Conservation (phyloP, 345 rosid species). For the Boechera retrofracta region DNA sequence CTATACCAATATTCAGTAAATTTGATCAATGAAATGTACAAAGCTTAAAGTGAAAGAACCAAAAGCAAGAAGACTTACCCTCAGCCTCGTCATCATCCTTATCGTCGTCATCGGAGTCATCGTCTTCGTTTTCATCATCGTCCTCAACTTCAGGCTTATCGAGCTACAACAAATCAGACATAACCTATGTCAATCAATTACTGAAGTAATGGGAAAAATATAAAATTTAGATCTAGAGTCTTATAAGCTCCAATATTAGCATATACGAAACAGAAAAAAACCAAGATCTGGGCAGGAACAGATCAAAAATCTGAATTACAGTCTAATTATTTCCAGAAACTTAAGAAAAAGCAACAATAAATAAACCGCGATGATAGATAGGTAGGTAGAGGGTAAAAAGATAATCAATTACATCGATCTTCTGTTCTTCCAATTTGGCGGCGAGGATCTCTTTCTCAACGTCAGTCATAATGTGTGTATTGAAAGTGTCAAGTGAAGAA, state of each 20-base stretch:
- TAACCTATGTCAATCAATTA: not conserved
- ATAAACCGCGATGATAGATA: not conserved
- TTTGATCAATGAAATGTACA: not conserved
- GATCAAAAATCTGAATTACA: not conserved
- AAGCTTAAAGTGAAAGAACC: not conserved
- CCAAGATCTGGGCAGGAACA: conserved; percentile 5
- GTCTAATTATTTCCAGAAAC: not conserved
- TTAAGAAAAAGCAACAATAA: not conserved
- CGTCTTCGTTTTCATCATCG: conserved; percentile 67
- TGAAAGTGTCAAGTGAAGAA: not conserved
- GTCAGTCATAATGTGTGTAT: conserved; percentile 58
- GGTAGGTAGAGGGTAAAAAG: not conserved
- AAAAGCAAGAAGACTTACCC: conserved; percentile 42
- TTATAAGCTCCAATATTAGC: not conserved
- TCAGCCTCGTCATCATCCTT: conserved; percentile 64
- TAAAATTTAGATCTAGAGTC: conserved; percentile 26
- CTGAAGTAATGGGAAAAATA: not conserved
- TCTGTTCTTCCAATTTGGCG: conserved; percentile 71
- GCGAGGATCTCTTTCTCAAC: conserved; percentile 76
- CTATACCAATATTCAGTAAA: not conserved
- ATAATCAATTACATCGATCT: conserved; percentile 56
- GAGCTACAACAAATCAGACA: conserved; percentile 46
- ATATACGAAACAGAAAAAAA: conserved; percentile 7
- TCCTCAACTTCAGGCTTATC: conserved; percentile 81
- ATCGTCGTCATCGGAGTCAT: conserved; percentile 66